These are phyloP conservation scores for Moniliella sp. DNA, from an alignment of 1,284 basidiomycete genomes.

Conservation along the genomic window DNA sequence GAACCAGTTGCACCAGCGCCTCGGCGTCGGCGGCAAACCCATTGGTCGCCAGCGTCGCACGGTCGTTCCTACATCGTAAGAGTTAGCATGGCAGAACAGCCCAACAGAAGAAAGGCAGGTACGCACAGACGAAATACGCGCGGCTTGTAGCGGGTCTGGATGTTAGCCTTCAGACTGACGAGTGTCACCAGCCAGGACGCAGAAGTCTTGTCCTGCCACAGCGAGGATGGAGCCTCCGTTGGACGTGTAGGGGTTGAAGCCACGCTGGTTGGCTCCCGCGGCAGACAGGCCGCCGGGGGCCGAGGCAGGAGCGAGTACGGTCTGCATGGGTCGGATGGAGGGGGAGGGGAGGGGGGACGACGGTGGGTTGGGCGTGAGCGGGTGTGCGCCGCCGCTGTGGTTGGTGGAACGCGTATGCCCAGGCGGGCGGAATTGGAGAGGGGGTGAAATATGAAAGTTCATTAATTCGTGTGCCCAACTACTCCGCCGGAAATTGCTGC, in stretches of 20 bases:
- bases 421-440: no score
- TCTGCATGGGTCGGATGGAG: no score
- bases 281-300: not conserved
- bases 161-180: slow-evolving; percentile 29
- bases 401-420: no score
- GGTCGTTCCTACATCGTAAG: slow-evolving; percentile 12
- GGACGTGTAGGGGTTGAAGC: slow-evolving; percentile 29
- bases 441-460: no score
- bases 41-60: slow-evolving; percentile 28
- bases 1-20: slow-evolving; percentile 21
- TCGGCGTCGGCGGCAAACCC: slow-evolving; percentile 32
- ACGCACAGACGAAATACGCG: slow-evolving; percentile 31
- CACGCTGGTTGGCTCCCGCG: slow-evolving; percentile 13
- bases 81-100: not conserved
- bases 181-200: slow-evolving; percentile 31
- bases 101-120: not conserved
- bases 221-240: slow-evolving; percentile 29
- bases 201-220: slow-evolving; percentile 29
- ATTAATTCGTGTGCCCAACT: no score
- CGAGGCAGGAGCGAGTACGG: not conserved
- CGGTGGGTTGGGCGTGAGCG: no score
- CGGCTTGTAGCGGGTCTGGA: slow-evolving; percentile 33
- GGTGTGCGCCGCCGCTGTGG: no score
- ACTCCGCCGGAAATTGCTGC: no score
- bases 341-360: no score